A percentile compares a stretch with the other conserved stretches of the same genome.
Conservation (phyloP, 345 rosid species). For the Theobroma cacao region DNA sequence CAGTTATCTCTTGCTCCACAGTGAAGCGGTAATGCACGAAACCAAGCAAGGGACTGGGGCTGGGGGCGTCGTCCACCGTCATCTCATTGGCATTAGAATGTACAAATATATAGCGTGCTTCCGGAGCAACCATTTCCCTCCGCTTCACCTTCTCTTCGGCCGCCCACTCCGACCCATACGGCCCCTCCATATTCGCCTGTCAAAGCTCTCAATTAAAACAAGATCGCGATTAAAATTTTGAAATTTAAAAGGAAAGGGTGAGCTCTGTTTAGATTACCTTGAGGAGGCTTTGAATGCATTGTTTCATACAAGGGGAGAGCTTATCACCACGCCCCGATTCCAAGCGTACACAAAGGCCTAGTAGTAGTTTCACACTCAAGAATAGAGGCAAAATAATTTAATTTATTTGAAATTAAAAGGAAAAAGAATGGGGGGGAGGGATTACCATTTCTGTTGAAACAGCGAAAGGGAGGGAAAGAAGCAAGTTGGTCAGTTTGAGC, state of each 20-base stretch:
- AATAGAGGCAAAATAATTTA: neutral
- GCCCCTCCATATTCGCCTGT: constrained; percentile 77
- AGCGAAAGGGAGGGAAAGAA: constrained; percentile 56
- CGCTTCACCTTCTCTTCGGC: constrained; percentile 74
- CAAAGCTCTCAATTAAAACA: constrained; percentile 2
- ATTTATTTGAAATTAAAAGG: neutral
- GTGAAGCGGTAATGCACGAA: constrained; percentile 80
- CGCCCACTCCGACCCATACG: constrained; percentile 71
- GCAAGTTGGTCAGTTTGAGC: constrained; percentile 56
- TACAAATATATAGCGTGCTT: constrained; percentile 69
- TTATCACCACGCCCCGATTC: constrained; percentile 68
- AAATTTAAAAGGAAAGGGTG: neutral
- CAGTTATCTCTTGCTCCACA: constrained; percentile 79
- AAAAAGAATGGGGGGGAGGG: neutral
- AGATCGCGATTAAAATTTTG: neutral
- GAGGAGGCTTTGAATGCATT: constrained; percentile 54
- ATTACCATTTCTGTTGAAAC: constrained; percentile 55
- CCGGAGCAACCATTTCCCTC: constrained; percentile 72
- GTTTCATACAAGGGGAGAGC: constrained; percentile 54
- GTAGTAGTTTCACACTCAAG: constrained; percentile 8
- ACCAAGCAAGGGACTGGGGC: constrained; percentile 45
- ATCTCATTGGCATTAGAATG: constrained; percentile 21
- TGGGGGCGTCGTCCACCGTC: constrained; percentile 4
- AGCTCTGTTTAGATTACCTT: constrained; percentile 34
- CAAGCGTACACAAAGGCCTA: constrained; percentile 60